phyloP scores from a whole-genome alignment of 495 filamentous ascomycete species.

The Amorphotheca resinae region DNA sequence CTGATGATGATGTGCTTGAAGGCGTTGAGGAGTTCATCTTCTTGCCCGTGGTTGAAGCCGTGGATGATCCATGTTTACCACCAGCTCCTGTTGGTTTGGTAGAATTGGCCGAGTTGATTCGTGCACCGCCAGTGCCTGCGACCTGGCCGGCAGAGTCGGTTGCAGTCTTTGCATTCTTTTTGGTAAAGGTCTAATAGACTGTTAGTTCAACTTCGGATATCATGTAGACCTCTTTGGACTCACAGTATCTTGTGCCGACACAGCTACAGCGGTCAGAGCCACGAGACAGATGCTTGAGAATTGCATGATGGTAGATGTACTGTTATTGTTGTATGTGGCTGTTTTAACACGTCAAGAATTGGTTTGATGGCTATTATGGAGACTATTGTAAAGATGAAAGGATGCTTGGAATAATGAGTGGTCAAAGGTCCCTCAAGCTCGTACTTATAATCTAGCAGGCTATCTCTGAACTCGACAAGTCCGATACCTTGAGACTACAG shows the following conservation, averaged over 20 bases:
- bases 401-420: constrained; percentile 11
- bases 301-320: constrained; percentile 11
- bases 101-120: not conserved
- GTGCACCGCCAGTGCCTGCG: not conserved
- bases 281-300: constrained; percentile 13
- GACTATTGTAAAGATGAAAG: constrained; percentile 4
- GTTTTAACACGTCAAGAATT: no score
- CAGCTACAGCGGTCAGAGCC: constrained; percentile 11
- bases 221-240: no score
- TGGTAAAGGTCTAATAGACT: not conserved
- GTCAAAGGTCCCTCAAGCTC: constrained; percentile 2
- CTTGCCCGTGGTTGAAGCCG: not conserved
- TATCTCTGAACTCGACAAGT: not conserved
- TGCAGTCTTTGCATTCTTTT: constrained; percentile 1
- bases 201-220: not conserved
- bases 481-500: constrained; percentile 1
- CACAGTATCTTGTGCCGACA: constrained; percentile 7
- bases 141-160: not conserved
- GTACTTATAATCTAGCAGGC: constrained; percentile 13
- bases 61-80: not conserved
- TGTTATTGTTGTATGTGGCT: constrained; percentile 5
- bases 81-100: not conserved
- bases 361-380: no score
- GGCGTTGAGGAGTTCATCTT: not conserved
- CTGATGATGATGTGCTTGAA: not conserved